Evolutionary conservation across 164 flowering plant species (phyloP).

Genomic region (Vitis vinifera): ASM3070453v1 NC_081814.1:27001001-27001500

Average conservation of each 20-base stretch:
- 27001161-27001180: neutral
- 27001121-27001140: neutral
- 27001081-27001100: too few relatives aligned
- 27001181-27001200: neutral
- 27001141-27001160: neutral
- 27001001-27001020: neutral
- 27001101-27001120: neutral
- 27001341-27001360: neutral
- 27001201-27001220: neutral
- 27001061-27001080: neutral
- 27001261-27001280: neutral
- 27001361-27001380: neutral
- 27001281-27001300: neutral
- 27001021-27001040: neutral
- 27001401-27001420: neutral
- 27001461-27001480: too few relatives aligned
- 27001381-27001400: neutral
- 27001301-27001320: neutral
- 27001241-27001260: neutral
- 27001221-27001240: neutral
- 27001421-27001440: neutral
- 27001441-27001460: constrained; percentile 5
- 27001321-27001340: neutral
- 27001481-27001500: too few relatives aligned
- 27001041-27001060: neutral